A percentile compares a stretch with the other conserved stretches of the same genome.
Conservation (phyloP, 352 stramenopile genomes). For the Blastocystis sp. region DNA sequence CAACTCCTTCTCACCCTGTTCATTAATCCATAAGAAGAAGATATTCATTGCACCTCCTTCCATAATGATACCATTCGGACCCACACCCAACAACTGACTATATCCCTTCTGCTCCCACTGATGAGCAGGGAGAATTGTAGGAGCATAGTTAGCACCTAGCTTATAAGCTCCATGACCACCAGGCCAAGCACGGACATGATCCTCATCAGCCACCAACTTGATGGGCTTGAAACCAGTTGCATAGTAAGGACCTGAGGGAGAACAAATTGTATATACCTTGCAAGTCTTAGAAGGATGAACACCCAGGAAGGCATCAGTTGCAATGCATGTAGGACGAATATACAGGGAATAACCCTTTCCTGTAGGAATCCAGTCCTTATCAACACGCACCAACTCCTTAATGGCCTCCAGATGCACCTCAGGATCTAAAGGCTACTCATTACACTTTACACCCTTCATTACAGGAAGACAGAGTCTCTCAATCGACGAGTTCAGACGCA, state of each 20-base stretch:
- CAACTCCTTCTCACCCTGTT: conserved; percentile 82
- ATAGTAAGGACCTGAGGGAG: conserved; percentile 93
- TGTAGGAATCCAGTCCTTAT: conserved; percentile 84
- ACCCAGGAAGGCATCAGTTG: conserved; percentile 69
- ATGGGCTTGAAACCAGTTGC: conserved; percentile 83
- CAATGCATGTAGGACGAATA: conserved; percentile 85
- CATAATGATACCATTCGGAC: conserved; percentile 66
- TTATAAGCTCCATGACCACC: conserved; percentile 85
- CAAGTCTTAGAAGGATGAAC: conserved; percentile 60
- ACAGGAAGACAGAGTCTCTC: conserved; percentile 77
- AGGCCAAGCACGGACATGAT: conserved; percentile 87
- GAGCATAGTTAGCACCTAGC: conserved; percentile 73
- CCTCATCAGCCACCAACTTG: conserved; percentile 80
- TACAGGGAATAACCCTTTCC: conserved; percentile 90
- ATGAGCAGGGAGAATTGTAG: conserved; percentile 36
- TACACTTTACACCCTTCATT: conserved; percentile 61
- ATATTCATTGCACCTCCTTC: conserved; percentile 93
- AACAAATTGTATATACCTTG: conserved; percentile 77
- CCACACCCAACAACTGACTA: conserved; percentile 39
- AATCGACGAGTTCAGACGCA: conserved; percentile 85
- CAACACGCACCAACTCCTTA: conserved; percentile 72
- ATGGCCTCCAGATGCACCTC: conserved; percentile 83
- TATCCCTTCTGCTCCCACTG: conserved; percentile 62
- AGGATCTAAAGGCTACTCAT: conserved; percentile 74
- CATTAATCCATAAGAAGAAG: conserved; percentile 88